Conservation (phyloP, 345 rosid species). For the Eucalyptus camaldulensis region DNA sequence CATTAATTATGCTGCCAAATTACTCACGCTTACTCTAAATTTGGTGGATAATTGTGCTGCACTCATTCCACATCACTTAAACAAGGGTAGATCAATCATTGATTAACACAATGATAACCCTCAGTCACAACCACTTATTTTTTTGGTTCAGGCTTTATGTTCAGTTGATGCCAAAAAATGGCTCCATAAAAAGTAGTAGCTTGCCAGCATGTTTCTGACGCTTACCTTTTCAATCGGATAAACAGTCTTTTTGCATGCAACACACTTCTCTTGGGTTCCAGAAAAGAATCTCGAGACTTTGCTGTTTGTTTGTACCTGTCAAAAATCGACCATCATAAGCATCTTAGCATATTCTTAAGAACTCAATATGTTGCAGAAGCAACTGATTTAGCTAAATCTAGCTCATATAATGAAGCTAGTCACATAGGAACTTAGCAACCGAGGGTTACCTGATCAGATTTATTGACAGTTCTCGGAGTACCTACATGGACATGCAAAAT, state of each 20-base stretch:
- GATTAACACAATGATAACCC: neutral
- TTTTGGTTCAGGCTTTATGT: neutral
- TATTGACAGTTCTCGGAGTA: constrained; percentile 36
- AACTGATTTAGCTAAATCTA: neutral
- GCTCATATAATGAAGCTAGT: neutral
- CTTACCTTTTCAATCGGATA: constrained; percentile 66
- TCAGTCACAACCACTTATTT: neutral
- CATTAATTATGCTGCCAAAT: neutral
- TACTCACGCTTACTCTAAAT: neutral
- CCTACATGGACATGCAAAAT: constrained; percentile 16
- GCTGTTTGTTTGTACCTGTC: constrained; percentile 36
- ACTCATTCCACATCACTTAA: neutral
- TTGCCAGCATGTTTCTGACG: neutral
- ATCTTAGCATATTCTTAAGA: neutral
- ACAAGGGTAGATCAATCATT: neutral
- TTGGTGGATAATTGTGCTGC: neutral
- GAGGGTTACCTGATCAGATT: constrained; percentile 42
- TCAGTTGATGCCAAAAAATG: neutral
- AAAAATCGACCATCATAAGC: neutral
- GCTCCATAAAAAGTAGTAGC: neutral
- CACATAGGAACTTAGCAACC: neutral
- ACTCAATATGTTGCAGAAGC: neutral
- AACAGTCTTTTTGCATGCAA: constrained; percentile 66
- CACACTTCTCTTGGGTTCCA: constrained; percentile 75
- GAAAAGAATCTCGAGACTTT: constrained; percentile 56